These are phyloP conservation scores for Amphicarpaea edgeworthii DNA, from an alignment of 306 rosid genomes.

Conservation along the genomic window DNA sequence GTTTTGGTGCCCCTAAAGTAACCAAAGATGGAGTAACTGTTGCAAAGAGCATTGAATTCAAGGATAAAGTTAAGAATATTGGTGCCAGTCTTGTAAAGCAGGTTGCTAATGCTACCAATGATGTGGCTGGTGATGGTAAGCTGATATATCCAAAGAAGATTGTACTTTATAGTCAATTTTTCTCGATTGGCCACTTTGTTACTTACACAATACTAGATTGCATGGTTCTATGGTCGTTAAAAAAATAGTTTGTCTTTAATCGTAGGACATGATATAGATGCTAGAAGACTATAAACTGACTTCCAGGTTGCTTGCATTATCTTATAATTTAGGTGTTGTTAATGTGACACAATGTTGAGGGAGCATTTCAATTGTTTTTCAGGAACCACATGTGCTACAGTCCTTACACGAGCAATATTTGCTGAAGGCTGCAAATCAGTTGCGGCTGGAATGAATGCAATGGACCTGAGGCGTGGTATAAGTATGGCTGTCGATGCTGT, in stretches of 20 bases:
- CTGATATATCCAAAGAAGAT: not conserved
- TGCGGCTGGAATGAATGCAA: slow-evolving; percentile 98
- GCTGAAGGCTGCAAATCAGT: slow-evolving; percentile 98
- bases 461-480: slow-evolving; percentile 96
- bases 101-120: slow-evolving; percentile 97
- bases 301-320: not conserved
- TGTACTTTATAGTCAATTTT: not conserved
- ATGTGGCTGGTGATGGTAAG: slow-evolving; percentile 95
- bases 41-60: slow-evolving; percentile 91
- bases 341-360: not conserved
- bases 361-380: slow-evolving; percentile 38
- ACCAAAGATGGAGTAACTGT: slow-evolving; percentile 98
- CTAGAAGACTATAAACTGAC: not conserved
- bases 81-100: slow-evolving; percentile 99
- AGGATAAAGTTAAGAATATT: slow-evolving; percentile 85
- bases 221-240: slow-evolving; percentile 5
- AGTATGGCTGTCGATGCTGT: slow-evolving; percentile 89
- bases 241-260: not conserved
- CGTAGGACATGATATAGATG: not conserved
- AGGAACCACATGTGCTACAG: slow-evolving; percentile 97
- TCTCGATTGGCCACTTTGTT: not conserved
- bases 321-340: slow-evolving; percentile 9
- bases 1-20: slow-evolving; percentile 93
- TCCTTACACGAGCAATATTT: slow-evolving; percentile 87
- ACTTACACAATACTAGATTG: not conserved